Evolutionary conservation across 2,329 filamentous ascomycete species (phyloP).

Genomic region (Fusarium sambucinum): DNA sequence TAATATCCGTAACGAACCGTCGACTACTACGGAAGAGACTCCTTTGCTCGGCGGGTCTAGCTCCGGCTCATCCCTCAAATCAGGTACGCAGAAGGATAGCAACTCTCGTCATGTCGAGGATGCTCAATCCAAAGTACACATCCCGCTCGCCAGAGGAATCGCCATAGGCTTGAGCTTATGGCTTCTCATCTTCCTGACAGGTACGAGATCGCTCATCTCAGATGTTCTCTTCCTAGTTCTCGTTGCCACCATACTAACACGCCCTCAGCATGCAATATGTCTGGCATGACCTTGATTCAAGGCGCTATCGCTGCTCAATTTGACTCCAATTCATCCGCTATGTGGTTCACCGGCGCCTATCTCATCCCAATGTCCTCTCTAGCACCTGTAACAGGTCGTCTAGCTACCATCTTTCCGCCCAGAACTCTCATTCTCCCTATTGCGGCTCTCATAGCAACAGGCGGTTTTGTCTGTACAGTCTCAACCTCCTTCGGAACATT

Average conservation of each 20-base stretch:
- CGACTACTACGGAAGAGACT: slow-evolving; percentile 37
- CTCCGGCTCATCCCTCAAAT: slow-evolving; percentile 10
- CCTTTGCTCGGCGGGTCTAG: slow-evolving; percentile 34
- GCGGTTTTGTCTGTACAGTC: slow-evolving; percentile 72
- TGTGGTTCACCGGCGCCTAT: slow-evolving; percentile 86
- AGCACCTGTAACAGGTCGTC: slow-evolving; percentile 76
- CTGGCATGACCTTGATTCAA: slow-evolving; percentile 84
- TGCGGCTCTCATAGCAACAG: slow-evolving; percentile 68
- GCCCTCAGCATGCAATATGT: slow-evolving; percentile 74
- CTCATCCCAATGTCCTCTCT: slow-evolving; percentile 72
- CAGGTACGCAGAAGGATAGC: slow-evolving; percentile 3
- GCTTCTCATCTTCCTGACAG: slow-evolving; percentile 49
- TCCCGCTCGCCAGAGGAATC: slow-evolving; percentile 52
- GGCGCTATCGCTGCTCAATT: slow-evolving; percentile 80
- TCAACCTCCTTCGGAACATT: slow-evolving; percentile 72
- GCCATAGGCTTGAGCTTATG: slow-evolving; percentile 58
- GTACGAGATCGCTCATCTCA: slow-evolving; percentile 16
- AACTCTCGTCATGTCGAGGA: slow-evolving; percentile 16
- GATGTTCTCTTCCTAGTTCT: background rate
- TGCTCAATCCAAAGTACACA: slow-evolving; percentile 31
- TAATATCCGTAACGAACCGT: slow-evolving; percentile 5
- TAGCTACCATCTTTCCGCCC: slow-evolving; percentile 80
- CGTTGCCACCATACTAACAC: slow-evolving; percentile 8
- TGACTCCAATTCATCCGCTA: slow-evolving; percentile 75
- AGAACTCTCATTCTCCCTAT: slow-evolving; percentile 73